phyloP scores from a whole-genome alignment of 352 stramenopile genomes.

The Thraustochytrium striatum region DNA sequence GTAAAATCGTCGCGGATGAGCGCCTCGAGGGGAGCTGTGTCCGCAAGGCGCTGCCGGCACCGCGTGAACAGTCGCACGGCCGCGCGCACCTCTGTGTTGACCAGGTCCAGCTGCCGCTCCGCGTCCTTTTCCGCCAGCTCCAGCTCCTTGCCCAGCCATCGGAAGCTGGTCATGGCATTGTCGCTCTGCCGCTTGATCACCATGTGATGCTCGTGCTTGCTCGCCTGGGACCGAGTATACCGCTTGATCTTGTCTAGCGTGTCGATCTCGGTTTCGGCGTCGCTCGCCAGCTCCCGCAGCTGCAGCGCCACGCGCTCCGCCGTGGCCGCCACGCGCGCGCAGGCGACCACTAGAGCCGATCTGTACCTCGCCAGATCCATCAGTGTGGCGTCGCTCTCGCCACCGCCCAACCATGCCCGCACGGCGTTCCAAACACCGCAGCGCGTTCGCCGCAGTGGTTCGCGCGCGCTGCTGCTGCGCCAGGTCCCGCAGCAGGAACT shows the following conservation, averaged over 20 bases:
- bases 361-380: not conserved
- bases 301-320: conserved; percentile 24
- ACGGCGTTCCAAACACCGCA: not conserved
- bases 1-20: not conserved
- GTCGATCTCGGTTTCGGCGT: conserved; percentile 24
- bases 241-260: conserved; percentile 1
- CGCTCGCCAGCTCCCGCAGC: conserved; percentile 31
- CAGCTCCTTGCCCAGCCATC: not conserved
- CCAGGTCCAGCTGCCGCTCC: conserved; percentile 17
- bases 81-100: not conserved
- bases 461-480: not conserved
- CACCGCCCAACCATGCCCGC: not conserved
- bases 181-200: conserved; percentile 30
- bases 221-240: not conserved
- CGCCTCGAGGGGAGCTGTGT: not conserved
- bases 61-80: not conserved
- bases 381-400: not conserved
- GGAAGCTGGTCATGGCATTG: conserved; percentile 23
- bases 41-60: not conserved
- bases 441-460: not conserved
- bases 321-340: not conserved
- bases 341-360: conserved; percentile 3
- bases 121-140: conserved; percentile 21
- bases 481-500: not conserved
- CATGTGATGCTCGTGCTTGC: conserved; percentile 1